Evolutionary conservation across 2,329 filamentous ascomycete species (phyloP).

Genomic region (Ophiostoma ips): DNA sequence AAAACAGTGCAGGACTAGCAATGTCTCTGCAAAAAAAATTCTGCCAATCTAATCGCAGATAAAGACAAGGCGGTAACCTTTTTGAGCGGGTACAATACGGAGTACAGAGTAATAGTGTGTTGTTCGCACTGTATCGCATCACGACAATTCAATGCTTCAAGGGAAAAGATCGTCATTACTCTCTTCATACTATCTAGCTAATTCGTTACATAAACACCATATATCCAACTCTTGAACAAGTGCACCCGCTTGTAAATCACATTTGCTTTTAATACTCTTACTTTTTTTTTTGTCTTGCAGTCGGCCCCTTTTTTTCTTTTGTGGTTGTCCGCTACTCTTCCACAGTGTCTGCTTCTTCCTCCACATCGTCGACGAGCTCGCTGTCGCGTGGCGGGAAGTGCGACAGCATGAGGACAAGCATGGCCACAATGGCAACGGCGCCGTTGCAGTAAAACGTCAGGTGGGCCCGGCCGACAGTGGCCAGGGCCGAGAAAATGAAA

Average conservation of each 20-base stretch:
- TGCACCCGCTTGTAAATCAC: too few relatives aligned
- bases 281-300: too few relatives aligned
- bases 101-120: neutral
- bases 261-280: neutral
- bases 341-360: neutral
- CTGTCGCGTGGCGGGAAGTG: slow-evolving; percentile 29
- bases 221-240: neutral
- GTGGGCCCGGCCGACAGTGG: slow-evolving; percentile 42
- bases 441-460: slow-evolving; percentile 57
- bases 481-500: slow-evolving; percentile 49
- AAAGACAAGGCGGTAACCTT: slow-evolving; percentile 4
- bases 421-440: slow-evolving; percentile 36
- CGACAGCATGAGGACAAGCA: slow-evolving; percentile 27
- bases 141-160: too few relatives aligned
- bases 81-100: neutral
- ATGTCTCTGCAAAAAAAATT: slow-evolving; percentile 6
- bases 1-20: neutral
- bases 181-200: too few relatives aligned
- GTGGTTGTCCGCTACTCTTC: too few relatives aligned
- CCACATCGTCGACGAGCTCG: slow-evolving; percentile 17
- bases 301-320: too few relatives aligned
- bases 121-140: neutral
- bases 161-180: too few relatives aligned
- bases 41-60: slow-evolving; percentile 9
- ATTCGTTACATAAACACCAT: neutral